Evolutionary conservation across 805 yeast species (phyloP), one percentile per base, ranked within the genome.

Genomic region (Saturnispora diversa): DNA sequence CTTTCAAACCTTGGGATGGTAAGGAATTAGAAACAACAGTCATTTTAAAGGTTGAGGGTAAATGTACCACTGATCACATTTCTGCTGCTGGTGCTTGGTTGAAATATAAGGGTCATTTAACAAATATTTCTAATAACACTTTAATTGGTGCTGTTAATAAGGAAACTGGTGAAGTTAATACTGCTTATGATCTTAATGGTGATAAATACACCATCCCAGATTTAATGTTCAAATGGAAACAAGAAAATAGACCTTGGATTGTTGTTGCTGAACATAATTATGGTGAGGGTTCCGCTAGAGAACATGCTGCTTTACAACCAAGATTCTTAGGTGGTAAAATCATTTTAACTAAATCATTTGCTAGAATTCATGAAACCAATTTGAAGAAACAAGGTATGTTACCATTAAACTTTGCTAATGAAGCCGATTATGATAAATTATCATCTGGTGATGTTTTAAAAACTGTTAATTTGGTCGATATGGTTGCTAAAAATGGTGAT

Each of bases 231-330:
- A 84, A 84, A 63, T 92, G 97, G 97, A 88, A 90, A 62, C 68
- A 77, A 38, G 92, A 85, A 46, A 52, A 64, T 13, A 74, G 83
- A 52, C 92, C 94, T 16, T 90, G 98, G 98, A 73, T 78, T 50
- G 97, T 92, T 33, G 82, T 92, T 49, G 97, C 97, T 40, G 98
- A 92, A 63, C 95, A 92, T 60, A 90, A 90, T 65, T 92, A 90
- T 58, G 98, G 98, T 66, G 98, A 90, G 69, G 98, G 98, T 54
- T 88, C 97, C 37, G 97, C 98, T 24, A 84, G 98, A 74, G 98
- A 90, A 63, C 98, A 90, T 57, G 98, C 98, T 34, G 97, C 97
- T 12, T 70, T 92, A 51, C 85, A 92, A 25, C 98, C 97, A 42
- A 75, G 94, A 64, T 92, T 84, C 69, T 72, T 92, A 33, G 97